These are phyloP conservation scores for Fusarium avenaceum DNA, from an alignment of 2,329 filamentous ascomycete species.

Conservation along the genomic window DNA sequence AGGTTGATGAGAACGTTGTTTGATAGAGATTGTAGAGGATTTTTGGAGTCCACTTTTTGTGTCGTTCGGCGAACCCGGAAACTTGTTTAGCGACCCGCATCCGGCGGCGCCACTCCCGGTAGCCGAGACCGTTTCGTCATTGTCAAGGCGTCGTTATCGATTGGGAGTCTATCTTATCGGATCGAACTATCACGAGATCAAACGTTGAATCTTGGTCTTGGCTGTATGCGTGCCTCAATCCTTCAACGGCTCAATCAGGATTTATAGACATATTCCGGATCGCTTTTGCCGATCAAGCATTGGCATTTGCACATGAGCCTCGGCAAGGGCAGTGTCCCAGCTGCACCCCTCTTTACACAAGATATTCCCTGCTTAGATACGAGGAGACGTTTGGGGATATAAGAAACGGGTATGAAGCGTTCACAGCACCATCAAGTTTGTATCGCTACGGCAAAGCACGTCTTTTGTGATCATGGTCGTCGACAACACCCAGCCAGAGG, in stretches of 20 bases:
- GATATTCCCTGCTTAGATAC: not conserved
- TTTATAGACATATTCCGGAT: not conserved
- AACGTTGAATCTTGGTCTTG: not conserved
- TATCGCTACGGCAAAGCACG: fast-evolving
- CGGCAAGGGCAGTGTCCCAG: not conserved
- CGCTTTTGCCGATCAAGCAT: constrained; percentile 13
- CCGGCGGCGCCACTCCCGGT: not conserved
- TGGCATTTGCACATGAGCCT: constrained; percentile 30
- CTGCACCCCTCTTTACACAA: not conserved
- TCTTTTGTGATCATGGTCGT: constrained; percentile 7
- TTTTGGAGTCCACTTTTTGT: not conserved
- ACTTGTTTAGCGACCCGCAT: not conserved
- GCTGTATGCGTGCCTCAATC: constrained; percentile 7
- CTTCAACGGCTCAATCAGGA: not conserved
- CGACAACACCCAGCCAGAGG: constrained; percentile 57
- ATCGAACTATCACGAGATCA: not conserved
- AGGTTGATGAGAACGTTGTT: no score
- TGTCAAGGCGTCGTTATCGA: no score
- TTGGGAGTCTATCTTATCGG: not conserved
- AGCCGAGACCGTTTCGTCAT: not conserved
- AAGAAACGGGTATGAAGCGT: not conserved
- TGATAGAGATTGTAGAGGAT: no score
- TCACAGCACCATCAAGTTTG: fast-evolving
- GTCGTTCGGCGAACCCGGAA: not conserved
- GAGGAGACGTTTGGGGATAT: not conserved